These are phyloP conservation scores for Monotropa hypopitys DNA, from an alignment of 179 eudicot genomes.

Conservation along the genomic window DNA sequence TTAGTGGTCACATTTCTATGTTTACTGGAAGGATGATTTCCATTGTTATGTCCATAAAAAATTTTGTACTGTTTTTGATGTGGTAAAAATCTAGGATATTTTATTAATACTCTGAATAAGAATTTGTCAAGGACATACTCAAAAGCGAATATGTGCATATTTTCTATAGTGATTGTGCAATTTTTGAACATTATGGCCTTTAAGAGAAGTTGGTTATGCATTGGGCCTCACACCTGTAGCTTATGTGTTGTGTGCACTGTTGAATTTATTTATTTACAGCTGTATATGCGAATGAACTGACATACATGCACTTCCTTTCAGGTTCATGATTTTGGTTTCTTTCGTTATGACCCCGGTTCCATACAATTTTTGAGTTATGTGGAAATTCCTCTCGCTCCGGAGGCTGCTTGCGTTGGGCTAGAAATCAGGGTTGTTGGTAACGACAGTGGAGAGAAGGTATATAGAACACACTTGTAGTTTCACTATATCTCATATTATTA, in stretches of 20 bases:
- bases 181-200: not conserved
- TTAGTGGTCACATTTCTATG: no score
- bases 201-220: not conserved
- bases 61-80: no score
- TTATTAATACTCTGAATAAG: no score
- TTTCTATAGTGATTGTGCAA: not conserved
- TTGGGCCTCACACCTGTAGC: not conserved
- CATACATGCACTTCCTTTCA: constrained; percentile 15
- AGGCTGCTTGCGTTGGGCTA: constrained; percentile 92
- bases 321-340: constrained; percentile 99
- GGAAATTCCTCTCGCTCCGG: constrained; percentile 99
- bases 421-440: constrained; percentile 97
- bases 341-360: constrained; percentile 77
- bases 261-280: not conserved
- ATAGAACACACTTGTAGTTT: not conserved
- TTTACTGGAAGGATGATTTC: no score
- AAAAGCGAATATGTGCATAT: not conserved
- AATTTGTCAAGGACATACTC: no score
- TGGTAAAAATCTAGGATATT: no score
- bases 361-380: constrained; percentile 81
- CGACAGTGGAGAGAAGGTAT: constrained; percentile 99
- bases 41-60: no score
- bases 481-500: not conserved
- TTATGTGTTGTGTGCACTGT: not conserved
- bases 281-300: not conserved